These are phyloP conservation scores for Torrubiella hemipterigena DNA, from an alignment of 2,329 filamentous ascomycete species.

Conservation along the genomic window DNA sequence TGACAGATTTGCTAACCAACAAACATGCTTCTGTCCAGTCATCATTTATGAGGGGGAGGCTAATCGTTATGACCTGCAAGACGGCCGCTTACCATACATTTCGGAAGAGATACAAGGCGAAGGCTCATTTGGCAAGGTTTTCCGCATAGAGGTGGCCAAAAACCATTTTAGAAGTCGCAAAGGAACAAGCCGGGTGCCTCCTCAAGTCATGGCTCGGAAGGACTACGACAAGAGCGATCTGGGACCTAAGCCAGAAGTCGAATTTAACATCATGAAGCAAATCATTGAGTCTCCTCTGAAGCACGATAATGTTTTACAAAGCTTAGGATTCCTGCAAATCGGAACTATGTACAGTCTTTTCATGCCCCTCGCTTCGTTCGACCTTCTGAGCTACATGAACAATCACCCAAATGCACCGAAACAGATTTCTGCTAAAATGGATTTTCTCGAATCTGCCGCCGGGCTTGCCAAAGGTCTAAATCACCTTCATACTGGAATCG, in stretches of 20 bases:
- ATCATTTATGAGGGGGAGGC: constrained; percentile 14
- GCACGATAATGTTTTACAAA: constrained; percentile 23
- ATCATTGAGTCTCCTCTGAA: constrained; percentile 16
- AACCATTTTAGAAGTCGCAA: constrained; percentile 17
- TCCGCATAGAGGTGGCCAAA: constrained; percentile 16
- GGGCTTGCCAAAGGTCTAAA: constrained; percentile 21
- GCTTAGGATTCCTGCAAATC: constrained; percentile 20
- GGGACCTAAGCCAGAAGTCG: constrained; percentile 12
- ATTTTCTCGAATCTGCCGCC: constrained; percentile 15
- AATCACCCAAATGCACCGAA: constrained; percentile 9
- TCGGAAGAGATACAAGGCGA: constrained; percentile 15
- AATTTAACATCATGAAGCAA: constrained; percentile 19
- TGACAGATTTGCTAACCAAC: constrained; percentile 16
- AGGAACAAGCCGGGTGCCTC: constrained; percentile 10
- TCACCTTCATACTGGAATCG: constrained; percentile 24
- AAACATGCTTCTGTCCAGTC: constrained; percentile 20
- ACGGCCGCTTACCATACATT: constrained; percentile 22
- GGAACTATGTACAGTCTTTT: constrained; percentile 24
- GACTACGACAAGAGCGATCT: constrained; percentile 19
- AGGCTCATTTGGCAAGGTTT: constrained; percentile 20
- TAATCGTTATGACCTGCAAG: constrained; percentile 9
- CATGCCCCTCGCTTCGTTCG: constrained; percentile 24
- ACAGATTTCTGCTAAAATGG: constrained; percentile 11
- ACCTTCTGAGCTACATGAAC: constrained; percentile 23
- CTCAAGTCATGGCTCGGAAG: constrained; percentile 20